phyloP scores from a whole-genome alignment of 2,329 filamentous ascomycete species.

The Ramichloridium luteum region DNA sequence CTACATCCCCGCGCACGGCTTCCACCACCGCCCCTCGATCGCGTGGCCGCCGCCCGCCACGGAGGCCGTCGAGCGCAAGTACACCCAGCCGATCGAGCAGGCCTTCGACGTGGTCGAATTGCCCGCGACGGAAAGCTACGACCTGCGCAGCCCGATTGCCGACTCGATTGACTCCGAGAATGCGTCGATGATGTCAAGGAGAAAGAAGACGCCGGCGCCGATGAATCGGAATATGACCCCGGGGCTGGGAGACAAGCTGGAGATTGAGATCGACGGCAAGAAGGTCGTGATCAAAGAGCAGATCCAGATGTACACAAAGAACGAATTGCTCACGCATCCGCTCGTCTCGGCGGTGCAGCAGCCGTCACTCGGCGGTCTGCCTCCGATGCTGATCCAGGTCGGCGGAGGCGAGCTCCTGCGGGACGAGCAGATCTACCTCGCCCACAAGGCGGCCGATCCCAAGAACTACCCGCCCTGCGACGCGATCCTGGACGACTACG shows the following conservation, averaged over 20 bases:
- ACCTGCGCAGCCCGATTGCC: not conserved
- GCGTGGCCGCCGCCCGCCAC: slow-evolving; percentile 73
- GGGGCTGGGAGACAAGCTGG: slow-evolving; percentile 33
- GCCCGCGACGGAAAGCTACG: slow-evolving; percentile 11
- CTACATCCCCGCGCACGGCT: slow-evolving; percentile 79
- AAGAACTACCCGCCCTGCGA: slow-evolving; percentile 59
- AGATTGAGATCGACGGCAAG: slow-evolving; percentile 59
- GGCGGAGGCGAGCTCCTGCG: slow-evolving; percentile 81
- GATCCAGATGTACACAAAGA: slow-evolving; percentile 79
- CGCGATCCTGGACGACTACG: slow-evolving; percentile 49
- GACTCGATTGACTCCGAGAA: slow-evolving; percentile 4
- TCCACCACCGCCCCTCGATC: slow-evolving; percentile 76
- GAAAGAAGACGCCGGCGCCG: slow-evolving; percentile 8
- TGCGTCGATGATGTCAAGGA: slow-evolving; percentile 5
- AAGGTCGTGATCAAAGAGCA: slow-evolving; percentile 71
- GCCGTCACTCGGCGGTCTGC: slow-evolving; percentile 76
- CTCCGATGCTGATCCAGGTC: slow-evolving; percentile 72
- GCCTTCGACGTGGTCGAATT: slow-evolving; percentile 19
- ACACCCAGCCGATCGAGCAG: slow-evolving; percentile 14
- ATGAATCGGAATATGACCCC: slow-evolving; percentile 14
- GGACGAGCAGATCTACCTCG: slow-evolving; percentile 90
- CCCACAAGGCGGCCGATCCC: slow-evolving; percentile 87
- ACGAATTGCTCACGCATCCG: slow-evolving; percentile 73
- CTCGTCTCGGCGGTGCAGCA: slow-evolving; percentile 83
- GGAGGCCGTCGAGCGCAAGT: slow-evolving; percentile 7